Percentiles rank a stretch among this genome's conserved stretches.
Evolutionary conservation across 2,329 filamentous ascomycete genomes (phyloP).

Genomic region (Zarea fungicola): DNA sequence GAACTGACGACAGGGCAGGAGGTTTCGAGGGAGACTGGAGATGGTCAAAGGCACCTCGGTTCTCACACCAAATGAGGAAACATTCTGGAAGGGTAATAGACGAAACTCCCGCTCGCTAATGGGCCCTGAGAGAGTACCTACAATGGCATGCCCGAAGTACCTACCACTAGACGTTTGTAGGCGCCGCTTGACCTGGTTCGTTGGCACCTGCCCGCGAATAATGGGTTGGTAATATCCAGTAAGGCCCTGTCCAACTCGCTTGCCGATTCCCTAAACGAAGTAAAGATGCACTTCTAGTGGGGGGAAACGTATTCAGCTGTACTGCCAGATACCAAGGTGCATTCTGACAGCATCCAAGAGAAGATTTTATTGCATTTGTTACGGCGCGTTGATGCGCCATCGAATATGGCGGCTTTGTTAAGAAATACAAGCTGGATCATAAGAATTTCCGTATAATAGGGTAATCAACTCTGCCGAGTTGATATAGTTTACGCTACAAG

Average conservation of each 20-base stretch:
- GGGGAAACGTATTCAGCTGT: conserved; percentile 1
- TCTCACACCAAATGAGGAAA: not conserved
- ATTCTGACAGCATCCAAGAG: no score
- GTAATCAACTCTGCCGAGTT: no score
- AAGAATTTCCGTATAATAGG: no score
- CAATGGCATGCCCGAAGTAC: not conserved
- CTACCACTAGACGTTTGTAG: not conserved
- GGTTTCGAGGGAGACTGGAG: not conserved
- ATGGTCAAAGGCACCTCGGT: not conserved
- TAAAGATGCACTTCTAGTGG: not conserved
- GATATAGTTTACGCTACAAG: no score
- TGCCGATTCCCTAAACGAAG: conserved; percentile 9
- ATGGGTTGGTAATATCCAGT: not conserved
- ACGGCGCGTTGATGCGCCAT: no score
- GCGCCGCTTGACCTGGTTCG: not conserved
- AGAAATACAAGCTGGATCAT: no score
- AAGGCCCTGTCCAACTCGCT: conserved; percentile 7
- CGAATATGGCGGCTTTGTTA: no score
- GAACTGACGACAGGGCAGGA: not conserved
- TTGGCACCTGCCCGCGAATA: not conserved
- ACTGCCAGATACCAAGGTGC: no score
- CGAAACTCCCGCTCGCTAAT: no score
- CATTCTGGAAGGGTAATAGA: conserved; percentile 11
- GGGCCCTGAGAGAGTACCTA: no score
- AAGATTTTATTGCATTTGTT: no score